These are phyloP conservation scores for Diaporthe sp. DNA, from an alignment of 2,329 filamentous ascomycete genomes.

Conservation along the genomic window DNA sequence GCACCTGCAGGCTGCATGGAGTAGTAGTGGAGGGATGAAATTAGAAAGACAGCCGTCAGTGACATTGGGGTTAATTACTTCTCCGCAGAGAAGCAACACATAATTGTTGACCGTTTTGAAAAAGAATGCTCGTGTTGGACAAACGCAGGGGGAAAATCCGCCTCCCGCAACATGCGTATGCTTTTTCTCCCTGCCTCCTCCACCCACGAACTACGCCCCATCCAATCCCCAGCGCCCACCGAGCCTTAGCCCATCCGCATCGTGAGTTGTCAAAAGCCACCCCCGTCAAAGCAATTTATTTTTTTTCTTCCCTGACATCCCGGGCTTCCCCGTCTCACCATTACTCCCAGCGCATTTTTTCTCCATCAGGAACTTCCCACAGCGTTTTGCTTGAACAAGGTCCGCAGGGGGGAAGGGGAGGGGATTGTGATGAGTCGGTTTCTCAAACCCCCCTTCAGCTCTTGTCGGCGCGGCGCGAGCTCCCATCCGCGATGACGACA, in stretches of 20 bases:
- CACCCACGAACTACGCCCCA: neutral
- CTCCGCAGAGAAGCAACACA: neutral
- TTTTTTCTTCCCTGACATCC: neutral
- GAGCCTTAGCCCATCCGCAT: conserved; percentile 23
- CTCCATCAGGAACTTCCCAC: conserved; percentile 5
- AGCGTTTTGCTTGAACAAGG: neutral
- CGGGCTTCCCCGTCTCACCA: neutral
- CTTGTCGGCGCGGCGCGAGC: conserved; percentile 28
- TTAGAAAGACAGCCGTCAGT: neutral
- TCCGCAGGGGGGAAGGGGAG: neutral
- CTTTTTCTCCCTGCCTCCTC: conserved; percentile 20
- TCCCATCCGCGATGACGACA: conserved; percentile 38
- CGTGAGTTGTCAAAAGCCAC: conserved; percentile 26
- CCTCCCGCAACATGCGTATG: neutral
- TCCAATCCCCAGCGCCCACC: conserved; percentile 16
- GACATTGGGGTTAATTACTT: neutral
- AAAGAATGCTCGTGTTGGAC: conserved; percentile 8
- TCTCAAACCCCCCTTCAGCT: conserved; percentile 14
- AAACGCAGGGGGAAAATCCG: neutral
- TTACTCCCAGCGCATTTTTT: neutral
- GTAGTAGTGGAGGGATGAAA: neutral
- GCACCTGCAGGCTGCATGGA: too few species aligned
- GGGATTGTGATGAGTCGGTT: conserved; percentile 13
- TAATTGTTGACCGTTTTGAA: conserved; percentile 7
- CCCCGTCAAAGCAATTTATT: conserved; percentile 14